These are phyloP conservation scores for Pachyrhizus erosus DNA, from an alignment of 306 rosid species.

Conservation along the genomic window DNA sequence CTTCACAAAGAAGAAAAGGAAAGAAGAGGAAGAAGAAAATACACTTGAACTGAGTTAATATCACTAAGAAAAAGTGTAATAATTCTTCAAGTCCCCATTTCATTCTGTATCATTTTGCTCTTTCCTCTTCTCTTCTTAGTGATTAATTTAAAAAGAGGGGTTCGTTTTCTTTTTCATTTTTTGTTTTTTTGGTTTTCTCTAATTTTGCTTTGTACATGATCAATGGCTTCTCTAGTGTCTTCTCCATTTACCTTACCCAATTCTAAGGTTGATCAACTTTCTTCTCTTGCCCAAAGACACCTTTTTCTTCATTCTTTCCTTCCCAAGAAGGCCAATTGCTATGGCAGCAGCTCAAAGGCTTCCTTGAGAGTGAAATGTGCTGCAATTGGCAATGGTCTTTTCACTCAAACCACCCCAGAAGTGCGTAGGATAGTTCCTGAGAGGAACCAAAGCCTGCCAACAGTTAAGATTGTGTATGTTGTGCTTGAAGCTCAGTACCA, in stretches of 20 bases:
- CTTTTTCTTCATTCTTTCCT: conserved; percentile 10
- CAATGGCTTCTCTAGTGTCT: conserved; percentile 7
- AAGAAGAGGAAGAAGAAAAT: not conserved
- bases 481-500: conserved; percentile 13
- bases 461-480: not conserved
- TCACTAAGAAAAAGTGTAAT: not conserved
- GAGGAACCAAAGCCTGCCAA: not conserved
- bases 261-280: not conserved
- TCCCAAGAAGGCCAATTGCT: not conserved
- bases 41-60: not conserved
- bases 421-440: not conserved
- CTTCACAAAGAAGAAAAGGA: not conserved
- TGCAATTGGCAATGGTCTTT: not conserved
- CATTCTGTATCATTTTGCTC: not conserved
- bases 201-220: not conserved
- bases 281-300: not conserved
- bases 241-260: not conserved
- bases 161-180: not conserved
- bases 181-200: not conserved
- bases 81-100: not conserved
- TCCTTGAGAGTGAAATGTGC: not conserved
- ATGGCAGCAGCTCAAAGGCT: not conserved
- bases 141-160: conserved; percentile 35
- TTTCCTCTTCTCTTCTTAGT: not conserved
- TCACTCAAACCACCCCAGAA: not conserved